Percentiles rank a stretch among this genome's conserved stretches.
phyloP scores from a whole-genome alignment of 179 eudicot genomes.

The Pouteria campechiana region DNA sequence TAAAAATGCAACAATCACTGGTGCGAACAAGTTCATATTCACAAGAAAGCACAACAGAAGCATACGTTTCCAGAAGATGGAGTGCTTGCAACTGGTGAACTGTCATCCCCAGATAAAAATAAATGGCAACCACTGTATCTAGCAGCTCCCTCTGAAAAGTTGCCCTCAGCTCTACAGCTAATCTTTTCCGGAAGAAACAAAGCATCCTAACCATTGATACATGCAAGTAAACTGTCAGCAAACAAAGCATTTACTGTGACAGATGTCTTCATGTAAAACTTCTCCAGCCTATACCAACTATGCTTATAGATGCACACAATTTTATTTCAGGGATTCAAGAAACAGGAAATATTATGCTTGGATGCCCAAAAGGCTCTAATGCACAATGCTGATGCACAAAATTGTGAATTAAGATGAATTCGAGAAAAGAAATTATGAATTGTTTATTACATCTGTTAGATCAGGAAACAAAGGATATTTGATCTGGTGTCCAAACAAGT shows the following conservation, averaged over 20 bases:
- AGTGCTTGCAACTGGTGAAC: slow-evolving; percentile 22
- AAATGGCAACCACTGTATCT: slow-evolving; percentile 25
- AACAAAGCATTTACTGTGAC: not conserved
- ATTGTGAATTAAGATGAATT: too few relatives aligned
- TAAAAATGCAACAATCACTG: not conserved
- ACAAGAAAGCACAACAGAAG: not conserved
- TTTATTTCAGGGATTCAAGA: too few relatives aligned
- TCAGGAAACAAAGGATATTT: too few relatives aligned
- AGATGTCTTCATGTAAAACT: not conserved
- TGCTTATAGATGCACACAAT: too few relatives aligned
- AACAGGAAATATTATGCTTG: too few relatives aligned
- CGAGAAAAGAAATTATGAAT: too few relatives aligned
- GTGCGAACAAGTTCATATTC: not conserved
- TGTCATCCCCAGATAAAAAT: slow-evolving; percentile 54
- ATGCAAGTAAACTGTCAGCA: not conserved
- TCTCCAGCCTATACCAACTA: not conserved
- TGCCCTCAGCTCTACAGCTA: slow-evolving; percentile 6
- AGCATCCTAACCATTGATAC: slow-evolving; percentile 13
- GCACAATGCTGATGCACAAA: too few relatives aligned
- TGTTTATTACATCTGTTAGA: too few relatives aligned
- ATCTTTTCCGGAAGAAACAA: slow-evolving; percentile 9
- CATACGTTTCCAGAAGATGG: slow-evolving; percentile 43
- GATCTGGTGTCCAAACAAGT: too few relatives aligned
- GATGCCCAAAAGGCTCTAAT: too few relatives aligned
- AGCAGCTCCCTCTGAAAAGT: slow-evolving; percentile 16